These are phyloP conservation scores for Neonectria sp. DNA, from an alignment of 2,329 filamentous ascomycete species.

Conservation along the genomic window DNA sequence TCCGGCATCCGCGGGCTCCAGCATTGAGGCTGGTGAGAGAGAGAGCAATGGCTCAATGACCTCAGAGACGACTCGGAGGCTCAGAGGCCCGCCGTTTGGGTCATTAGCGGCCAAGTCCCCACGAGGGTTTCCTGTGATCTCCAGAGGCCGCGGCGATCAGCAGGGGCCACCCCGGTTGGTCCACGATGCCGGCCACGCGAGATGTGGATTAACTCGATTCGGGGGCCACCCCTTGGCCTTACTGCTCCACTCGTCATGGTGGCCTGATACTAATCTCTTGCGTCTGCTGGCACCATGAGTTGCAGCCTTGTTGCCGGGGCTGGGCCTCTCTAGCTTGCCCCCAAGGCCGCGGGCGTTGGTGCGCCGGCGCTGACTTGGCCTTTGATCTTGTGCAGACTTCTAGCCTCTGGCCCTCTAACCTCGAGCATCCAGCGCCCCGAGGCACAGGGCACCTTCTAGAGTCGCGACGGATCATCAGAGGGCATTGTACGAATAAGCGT, in stretches of 20 bases:
- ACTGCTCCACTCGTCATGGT: slow-evolving; percentile 44
- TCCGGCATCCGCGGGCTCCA: slow-evolving; percentile 9
- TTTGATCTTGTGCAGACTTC: slow-evolving; percentile 17
- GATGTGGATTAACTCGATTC: slow-evolving; percentile 50
- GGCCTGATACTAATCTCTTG: slow-evolving; percentile 50
- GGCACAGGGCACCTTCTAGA: slow-evolving; percentile 15
- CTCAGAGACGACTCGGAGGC: not conserved
- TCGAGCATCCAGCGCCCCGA: slow-evolving; percentile 9
- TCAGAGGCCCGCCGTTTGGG: slow-evolving; percentile 36
- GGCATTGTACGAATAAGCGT: slow-evolving; percentile 6
- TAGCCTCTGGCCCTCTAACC: not conserved
- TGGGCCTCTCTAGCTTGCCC: slow-evolving; percentile 18
- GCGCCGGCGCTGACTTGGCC: slow-evolving; percentile 12
- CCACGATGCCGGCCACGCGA: slow-evolving; percentile 49
- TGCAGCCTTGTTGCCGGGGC: slow-evolving; percentile 37
- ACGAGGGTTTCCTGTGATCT: slow-evolving; percentile 50
- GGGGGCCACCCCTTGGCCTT: slow-evolving; percentile 24
- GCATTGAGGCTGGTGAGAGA: not conserved
- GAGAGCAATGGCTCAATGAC: slow-evolving; percentile 1
- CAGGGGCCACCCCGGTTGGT: slow-evolving; percentile 44
- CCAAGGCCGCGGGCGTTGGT: slow-evolving; percentile 21
- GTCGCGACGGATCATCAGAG: not conserved
- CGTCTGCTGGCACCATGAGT: slow-evolving; percentile 37
- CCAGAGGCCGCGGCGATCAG: slow-evolving; percentile 49
- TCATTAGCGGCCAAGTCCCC: slow-evolving; percentile 29